phyloP scores from a whole-genome alignment of 2,329 filamentous ascomycete species.

The Diplodia intermedia region DNA sequence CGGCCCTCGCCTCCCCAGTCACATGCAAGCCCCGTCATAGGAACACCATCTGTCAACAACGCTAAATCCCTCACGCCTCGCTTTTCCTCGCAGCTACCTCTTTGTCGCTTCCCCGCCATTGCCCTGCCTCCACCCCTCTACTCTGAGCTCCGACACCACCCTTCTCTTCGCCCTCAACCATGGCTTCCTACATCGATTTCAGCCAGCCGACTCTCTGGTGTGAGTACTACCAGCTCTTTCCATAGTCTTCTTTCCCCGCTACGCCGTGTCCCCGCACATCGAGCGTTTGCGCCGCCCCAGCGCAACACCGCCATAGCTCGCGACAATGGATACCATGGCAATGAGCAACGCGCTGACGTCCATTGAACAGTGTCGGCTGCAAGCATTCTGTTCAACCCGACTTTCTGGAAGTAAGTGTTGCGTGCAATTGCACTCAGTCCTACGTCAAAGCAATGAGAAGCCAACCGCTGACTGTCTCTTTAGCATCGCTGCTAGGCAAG shows the following conservation, averaged over 20 bases:
- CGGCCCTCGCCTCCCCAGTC: conserved; percentile 11
- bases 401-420: conserved; percentile 95
- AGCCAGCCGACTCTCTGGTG: conserved; percentile 57
- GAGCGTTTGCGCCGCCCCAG: neutral
- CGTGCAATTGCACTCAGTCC: conserved; percentile 14
- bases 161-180: conserved; percentile 29
- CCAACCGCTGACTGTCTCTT: conserved; percentile 33
- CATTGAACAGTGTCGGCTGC: conserved; percentile 71
- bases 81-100: conserved; percentile 32
- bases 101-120: neutral
- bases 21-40: conserved; percentile 26
- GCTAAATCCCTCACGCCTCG: conserved; percentile 43
- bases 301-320: neutral
- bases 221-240: conserved; percentile 41
- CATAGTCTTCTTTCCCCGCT: conserved; percentile 10
- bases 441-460: conserved; percentile 8
- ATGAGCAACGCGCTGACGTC: neutral
- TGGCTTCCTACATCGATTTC: conserved; percentile 49
- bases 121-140: neutral
- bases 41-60: conserved; percentile 35
- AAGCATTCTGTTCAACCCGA: conserved; percentile 91
- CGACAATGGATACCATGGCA: too few relatives aligned
- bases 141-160: neutral
- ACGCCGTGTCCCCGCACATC: conserved; percentile 9
- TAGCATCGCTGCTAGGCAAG: conserved; percentile 83